Conservation (phyloP, 352 stramenopile genomes). For the Blastocystis sp. region DNA sequence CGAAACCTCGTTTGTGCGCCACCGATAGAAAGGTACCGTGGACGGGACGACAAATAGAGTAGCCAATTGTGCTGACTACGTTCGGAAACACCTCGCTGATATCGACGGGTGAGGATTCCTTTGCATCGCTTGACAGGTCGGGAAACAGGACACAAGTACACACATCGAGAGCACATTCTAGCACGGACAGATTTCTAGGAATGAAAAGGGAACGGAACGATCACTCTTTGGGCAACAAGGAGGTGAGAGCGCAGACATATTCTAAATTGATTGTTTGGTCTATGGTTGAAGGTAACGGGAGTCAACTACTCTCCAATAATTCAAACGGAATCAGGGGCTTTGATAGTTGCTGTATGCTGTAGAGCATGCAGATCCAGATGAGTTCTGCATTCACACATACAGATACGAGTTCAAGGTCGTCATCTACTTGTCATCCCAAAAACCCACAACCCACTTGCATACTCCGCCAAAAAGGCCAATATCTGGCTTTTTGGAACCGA, state of each 20-base stretch:
- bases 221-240: not conserved
- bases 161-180: not conserved
- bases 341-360: not conserved
- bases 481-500: too few relatives aligned
- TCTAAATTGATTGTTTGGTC: slow-evolving; percentile 5
- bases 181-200: not conserved
- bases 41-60: slow-evolving; percentile 14
- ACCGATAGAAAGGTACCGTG: not conserved
- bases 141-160: slow-evolving; percentile 27
- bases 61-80: slow-evolving; percentile 37
- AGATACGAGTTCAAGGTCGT: not conserved
- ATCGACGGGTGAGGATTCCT: not conserved
- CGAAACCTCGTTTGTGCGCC: slow-evolving; percentile 2
- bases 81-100: not conserved
- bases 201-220: not conserved
- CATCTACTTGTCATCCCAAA: not conserved
- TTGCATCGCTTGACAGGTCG: not conserved
- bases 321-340: slow-evolving; percentile 46
- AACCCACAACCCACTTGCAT: not conserved
- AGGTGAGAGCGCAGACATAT: not conserved
- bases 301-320: not conserved
- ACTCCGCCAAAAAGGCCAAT: not conserved
- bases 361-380: slow-evolving; percentile 15
- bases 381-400: slow-evolving; percentile 10
- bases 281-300: not conserved